Evolutionary conservation across 2,329 filamentous ascomycete species (phyloP), one percentile per base, ranked within the genome.

Genomic region (Taxawa tesnikishii): DNA sequence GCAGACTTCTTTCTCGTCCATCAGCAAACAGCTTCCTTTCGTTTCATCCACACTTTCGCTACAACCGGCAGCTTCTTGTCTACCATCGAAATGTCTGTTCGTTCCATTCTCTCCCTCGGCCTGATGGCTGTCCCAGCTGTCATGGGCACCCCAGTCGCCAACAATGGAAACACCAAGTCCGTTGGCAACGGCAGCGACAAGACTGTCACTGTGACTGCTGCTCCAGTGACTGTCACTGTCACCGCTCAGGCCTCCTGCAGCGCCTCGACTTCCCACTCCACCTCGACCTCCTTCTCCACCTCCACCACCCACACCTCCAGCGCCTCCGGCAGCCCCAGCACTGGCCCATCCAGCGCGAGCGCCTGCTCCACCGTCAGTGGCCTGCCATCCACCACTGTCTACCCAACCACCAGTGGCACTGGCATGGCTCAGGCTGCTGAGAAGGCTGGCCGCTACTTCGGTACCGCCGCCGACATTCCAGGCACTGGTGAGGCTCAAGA

Each of bases 401-500:
- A 29, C 10, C 25, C 30, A 4, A 37, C 34, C 15, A 26, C 6
- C 5, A 29, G 9, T 5, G 51, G 53, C 12, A 63, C 75, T 12
- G 58, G 73, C 47, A 54, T 63, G 39, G 60, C 73, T 16, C 71
- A 73, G 29, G 60, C 65, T 38, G 61, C 61, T 32, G 67, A 32
- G 16, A 33, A 69, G 25, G 73, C 72, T 13, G 60, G 70, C 39
- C 48, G 64, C 40, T 66, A 70, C 42, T 70, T 73, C 24, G 53
- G 70, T 26, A 70, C 72, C 1, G 74, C 75, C 2, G 71, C 73
- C 26, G 71, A 79, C 48, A 67, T 65, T 25, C 48, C 54, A 11
- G 45, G 46, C 17, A 48, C 40, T 3, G 48, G 51, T 3, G 65
- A 70, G 40, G 49, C 71, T 21, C 59, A 55, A 27, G 70, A 80